Conservation (phyloP, 1,139 yeast genomes). For the Yamadazyma siamensis region DNA sequence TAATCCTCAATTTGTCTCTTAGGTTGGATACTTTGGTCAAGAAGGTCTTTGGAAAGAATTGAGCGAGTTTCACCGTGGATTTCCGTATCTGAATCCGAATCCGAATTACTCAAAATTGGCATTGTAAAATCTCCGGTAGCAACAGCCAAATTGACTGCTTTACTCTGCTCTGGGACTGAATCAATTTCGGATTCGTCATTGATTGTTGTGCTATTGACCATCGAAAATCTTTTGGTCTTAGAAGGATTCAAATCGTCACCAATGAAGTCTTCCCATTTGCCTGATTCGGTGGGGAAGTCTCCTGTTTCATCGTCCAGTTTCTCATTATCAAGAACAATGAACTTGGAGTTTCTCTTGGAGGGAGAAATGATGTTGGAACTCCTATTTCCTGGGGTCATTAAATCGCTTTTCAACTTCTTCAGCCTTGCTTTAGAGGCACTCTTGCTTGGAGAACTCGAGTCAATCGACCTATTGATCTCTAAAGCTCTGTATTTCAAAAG, state of each 20-base stretch:
- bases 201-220: constrained; percentile 14
- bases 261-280: constrained; percentile 43
- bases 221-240: constrained; percentile 17
- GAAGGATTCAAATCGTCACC: constrained; percentile 27
- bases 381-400: constrained; percentile 18
- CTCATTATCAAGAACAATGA: constrained; percentile 22
- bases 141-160: constrained; percentile 8
- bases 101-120: constrained; percentile 33
- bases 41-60: constrained; percentile 22
- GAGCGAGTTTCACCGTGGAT: constrained; percentile 11
- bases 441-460: constrained; percentile 13
- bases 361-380: constrained; percentile 28
- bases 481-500: constrained; percentile 38
- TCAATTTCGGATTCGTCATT: constrained; percentile 19
- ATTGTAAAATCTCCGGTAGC: constrained; percentile 16
- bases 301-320: constrained; percentile 12
- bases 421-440: constrained; percentile 16
- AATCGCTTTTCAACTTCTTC: constrained; percentile 15
- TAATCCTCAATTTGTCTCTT: constrained; percentile 35
- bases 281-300: constrained; percentile 20
- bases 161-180: constrained; percentile 13
- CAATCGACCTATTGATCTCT: constrained; percentile 7
- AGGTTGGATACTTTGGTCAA: constrained; percentile 12
- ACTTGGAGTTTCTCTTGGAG: constrained; percentile 33
- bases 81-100: constrained; percentile 32